Percentiles rank a stretch among this genome's conserved stretches.
Evolutionary conservation across 2,329 filamentous ascomycete genomes (phyloP).

Genomic region (Neurospora crassa): DNA sequence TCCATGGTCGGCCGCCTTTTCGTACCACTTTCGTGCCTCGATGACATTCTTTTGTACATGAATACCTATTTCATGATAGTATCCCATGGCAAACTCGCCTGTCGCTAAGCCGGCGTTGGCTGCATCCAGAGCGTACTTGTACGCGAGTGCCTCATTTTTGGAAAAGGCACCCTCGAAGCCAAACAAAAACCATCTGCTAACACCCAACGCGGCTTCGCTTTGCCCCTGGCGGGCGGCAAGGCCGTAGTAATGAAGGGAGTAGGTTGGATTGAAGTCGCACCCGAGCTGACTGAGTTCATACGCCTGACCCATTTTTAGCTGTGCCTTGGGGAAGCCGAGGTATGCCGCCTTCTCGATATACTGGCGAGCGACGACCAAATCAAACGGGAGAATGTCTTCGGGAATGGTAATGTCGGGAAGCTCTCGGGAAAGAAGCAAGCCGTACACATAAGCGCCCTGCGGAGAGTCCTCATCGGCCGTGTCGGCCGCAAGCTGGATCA

Average conservation of each 20-base stretch:
- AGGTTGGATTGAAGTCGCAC: slow-evolving; percentile 87
- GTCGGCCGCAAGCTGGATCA: slow-evolving; percentile 75
- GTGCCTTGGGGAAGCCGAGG: slow-evolving; percentile 89
- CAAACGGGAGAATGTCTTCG: slow-evolving; percentile 55
- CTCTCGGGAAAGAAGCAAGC: slow-evolving; percentile 86
- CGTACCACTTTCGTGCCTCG: slow-evolving; percentile 83
- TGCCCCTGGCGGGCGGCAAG: slow-evolving; percentile 88
- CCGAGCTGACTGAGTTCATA: slow-evolving; percentile 91
- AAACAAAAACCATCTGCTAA: slow-evolving; percentile 98
- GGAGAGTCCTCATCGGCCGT: slow-evolving; percentile 92
- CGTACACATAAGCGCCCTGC: slow-evolving; percentile 89
- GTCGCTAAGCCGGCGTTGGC: slow-evolving; percentile 74
- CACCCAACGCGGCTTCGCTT: slow-evolving; percentile 85
- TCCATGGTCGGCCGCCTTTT: slow-evolving; percentile 77
- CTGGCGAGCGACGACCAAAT: slow-evolving; percentile 64
- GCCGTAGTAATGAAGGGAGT: slow-evolving; percentile 92
- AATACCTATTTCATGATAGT: slow-evolving; percentile 96
- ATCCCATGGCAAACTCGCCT: slow-evolving; percentile 92
- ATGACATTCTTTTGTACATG: slow-evolving; percentile 74
- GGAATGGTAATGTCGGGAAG: slow-evolving; percentile 85
- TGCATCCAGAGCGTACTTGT: slow-evolving; percentile 80
- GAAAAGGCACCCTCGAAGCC: slow-evolving; percentile 86
- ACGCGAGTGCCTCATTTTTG: slow-evolving; percentile 93
- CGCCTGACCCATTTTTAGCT: slow-evolving; percentile 92
- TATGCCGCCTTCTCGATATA: slow-evolving; percentile 97